Base-by-base conservation (phyloP, 768 basidiomycete genomes). In the Boletus reticulatus region DNA sequence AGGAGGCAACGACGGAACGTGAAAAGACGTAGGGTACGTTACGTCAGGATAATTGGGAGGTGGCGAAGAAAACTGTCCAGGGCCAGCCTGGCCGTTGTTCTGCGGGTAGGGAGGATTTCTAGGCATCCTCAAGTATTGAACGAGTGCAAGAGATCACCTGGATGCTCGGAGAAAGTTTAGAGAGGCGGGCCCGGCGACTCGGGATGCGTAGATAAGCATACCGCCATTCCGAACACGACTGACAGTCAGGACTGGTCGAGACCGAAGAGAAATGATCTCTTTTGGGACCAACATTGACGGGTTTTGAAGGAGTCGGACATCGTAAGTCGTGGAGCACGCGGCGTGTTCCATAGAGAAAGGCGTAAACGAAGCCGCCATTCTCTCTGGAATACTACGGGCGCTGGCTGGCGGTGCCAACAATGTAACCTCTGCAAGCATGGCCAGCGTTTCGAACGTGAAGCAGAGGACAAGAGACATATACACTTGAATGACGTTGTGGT, bases 1-100 rank as follows among this genome's bases (percentile, higher is more conserved):
- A 3, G 43, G 55, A 50, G 64, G 61, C 4, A 43, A 31, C 20
- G 61, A 17, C 1, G 61, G 38, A 27, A 52, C 44, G 11, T 57
- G 61, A 41, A 58, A 57, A 38, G 58, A 57, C 4, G 32, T 56
- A 3, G 53, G 53, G 36, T 60, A 48, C 43, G 11, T 17, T 22
- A 44, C 4, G 31, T 62, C 55, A 32, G 53, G 59, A n/a, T 19
- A 32, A 2, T 42, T 42, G 9, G 22, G 36, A 17, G 32, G 11
- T 27, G 52, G 36, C 10, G 57, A 54, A 48, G 51, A 56, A 38
- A 32, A 6, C 1, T 31, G 51, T 19, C 44, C 64, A 62, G 66
- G 64, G 37, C 66, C 67, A 58, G 66, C 67, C 67, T 41, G 66
- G 39, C 5, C 13, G 29, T 22, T 48, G 19, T 50, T 56, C 32